Evolutionary conservation across 805 yeast species (phyloP), one percentile per base, ranked within the genome.

Genomic region (Myxozyma lipomycoides): DNA sequence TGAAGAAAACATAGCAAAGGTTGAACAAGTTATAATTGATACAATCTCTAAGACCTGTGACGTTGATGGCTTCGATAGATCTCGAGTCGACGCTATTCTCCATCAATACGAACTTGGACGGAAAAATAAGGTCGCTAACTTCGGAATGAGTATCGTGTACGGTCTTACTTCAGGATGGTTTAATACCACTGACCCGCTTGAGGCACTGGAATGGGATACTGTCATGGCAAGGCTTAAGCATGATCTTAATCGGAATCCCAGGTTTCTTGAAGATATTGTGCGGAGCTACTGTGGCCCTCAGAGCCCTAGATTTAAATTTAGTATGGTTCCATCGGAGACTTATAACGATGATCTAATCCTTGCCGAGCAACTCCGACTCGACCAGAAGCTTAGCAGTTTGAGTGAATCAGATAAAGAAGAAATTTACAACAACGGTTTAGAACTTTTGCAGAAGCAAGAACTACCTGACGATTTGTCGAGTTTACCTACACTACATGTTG

Each of bases 101-200:
- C 95, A 89, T 67, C 98, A 90, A 65, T 69, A 89, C 32, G 98
- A 93, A 66, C 70, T 93, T 26, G 69, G 81, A 32, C 83, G 87
- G 65, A 87, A 87, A 61, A 90, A 88, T 59, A 95, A 89, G 56
- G 89, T 84, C 60, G 83, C 98, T 0, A 86, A 86, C 53, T 93
- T 88, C 71, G 98, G 98, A 9, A 71, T 93, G 72, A 81, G 81
- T 34, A 65, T 91, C 42, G 72, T 91, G 30, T 80, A 80, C 64
- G 76, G 87, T 1, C 56, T 93, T 6, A 77, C 86, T n/a, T 86
- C 95, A 6, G 81, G 87, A 7, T 89, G 96, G 86, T 82, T 85
- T 45, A 88, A 88, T 64, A 79, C 78, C 21, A 77, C 79, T n/a
- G 86, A 87, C 67, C 95, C 95, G 1, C 72, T 91, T 58, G 76